phyloP scores from a whole-genome alignment of 2,329 filamentous ascomycete species.

The Neofusicoccum laricinum region DNA sequence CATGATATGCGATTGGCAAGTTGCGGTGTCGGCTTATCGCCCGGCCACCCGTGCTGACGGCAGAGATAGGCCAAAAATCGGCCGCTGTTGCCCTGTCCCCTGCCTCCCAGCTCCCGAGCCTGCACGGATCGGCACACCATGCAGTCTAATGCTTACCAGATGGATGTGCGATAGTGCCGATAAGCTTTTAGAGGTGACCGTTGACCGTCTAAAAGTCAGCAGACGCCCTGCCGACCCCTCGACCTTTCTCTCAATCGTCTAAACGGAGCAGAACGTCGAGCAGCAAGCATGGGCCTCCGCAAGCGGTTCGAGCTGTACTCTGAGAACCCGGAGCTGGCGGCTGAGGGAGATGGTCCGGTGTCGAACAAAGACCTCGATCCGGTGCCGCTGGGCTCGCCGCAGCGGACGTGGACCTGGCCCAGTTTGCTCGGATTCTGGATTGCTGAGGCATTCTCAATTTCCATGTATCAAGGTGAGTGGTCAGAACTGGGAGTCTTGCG shows the following conservation, averaged over 20 bases:
- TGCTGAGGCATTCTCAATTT: conserved; percentile 22
- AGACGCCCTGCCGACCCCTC: background rate
- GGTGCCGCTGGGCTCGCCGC: conserved; percentile 18
- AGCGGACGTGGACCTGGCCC: conserved; percentile 23
- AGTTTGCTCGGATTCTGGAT: conserved; percentile 23
- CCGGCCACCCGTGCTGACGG: background rate
- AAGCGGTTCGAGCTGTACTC: conserved; percentile 18
- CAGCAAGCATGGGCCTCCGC: conserved; percentile 18
- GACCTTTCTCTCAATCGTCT: background rate
- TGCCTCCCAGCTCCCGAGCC: background rate
- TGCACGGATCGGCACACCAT: background rate
- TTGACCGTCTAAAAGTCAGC: background rate
- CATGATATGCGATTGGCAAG: background rate
- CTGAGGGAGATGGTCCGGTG: background rate
- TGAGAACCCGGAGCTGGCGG: background rate
- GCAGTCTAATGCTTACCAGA: background rate
- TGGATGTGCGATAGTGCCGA: background rate
- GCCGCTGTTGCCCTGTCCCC: background rate
- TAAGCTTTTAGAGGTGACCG: background rate
- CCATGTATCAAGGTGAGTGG: conserved; percentile 20
- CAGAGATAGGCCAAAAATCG: background rate
- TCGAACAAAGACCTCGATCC: conserved; percentile 21
- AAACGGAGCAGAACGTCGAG: too few species aligned
- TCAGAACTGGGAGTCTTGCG: background rate
- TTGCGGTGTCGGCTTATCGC: conserved; percentile 11